phyloP scores from a whole-genome alignment of 768 basidiomycete species.

The Suillus americanus region DNA sequence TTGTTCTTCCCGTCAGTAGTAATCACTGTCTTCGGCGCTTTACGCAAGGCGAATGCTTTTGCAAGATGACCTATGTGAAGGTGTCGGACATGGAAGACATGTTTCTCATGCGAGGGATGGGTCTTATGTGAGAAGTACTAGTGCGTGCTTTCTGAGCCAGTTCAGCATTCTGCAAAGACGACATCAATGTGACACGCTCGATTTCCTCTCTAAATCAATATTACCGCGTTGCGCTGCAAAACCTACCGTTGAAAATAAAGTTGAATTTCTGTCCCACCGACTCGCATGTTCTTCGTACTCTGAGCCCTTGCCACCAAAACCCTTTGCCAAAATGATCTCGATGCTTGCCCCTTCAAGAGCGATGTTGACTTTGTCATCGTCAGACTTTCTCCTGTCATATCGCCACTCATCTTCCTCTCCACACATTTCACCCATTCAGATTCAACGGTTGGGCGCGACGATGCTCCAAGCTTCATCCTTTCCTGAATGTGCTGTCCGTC shows the following conservation, averaged over 20 bases:
- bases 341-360: constrained; percentile 40
- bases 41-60: constrained; percentile 58
- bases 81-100: no score
- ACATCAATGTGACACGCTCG: no score
- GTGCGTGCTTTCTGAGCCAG: no score
- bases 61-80: no score
- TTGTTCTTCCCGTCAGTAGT: constrained; percentile 10
- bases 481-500: constrained; percentile 94
- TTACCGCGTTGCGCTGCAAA: no score
- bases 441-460: constrained; percentile 84
- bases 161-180: no score
- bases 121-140: no score
- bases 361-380: no score
- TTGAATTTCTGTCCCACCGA: constrained; percentile 59
- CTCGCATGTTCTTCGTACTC: constrained; percentile 59
- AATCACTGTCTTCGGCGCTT: constrained; percentile 65
- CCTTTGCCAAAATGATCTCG: constrained; percentile 70
- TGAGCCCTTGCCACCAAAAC: constrained; percentile 80
- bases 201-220: no score
- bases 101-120: constrained; percentile 29
- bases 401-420: constrained; percentile 33
- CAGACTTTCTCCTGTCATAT: constrained; percentile 13
- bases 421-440: constrained; percentile 90
- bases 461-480: constrained; percentile 95
- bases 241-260: constrained; percentile 68